Conservation (phyloP, 2,329 filamentous ascomycete genomes). For the Aspergillus arachidicola region DNA sequence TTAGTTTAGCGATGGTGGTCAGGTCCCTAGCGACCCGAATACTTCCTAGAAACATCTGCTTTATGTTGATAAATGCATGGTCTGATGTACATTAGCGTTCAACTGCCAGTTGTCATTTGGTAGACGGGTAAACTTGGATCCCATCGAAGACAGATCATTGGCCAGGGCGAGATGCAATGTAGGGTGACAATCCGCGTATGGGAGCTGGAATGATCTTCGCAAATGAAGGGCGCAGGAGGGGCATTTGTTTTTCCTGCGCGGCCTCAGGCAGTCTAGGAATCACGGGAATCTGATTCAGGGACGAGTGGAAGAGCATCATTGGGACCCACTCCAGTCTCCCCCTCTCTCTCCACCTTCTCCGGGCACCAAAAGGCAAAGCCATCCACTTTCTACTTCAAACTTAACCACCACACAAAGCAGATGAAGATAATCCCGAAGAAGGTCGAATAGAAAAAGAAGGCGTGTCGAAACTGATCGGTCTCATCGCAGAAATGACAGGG, state of each 20-base stretch:
- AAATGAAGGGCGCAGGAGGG: neutral
- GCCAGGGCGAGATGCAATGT: neutral
- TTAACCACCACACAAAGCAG: neutral
- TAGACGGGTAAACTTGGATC: neutral
- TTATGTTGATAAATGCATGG: neutral
- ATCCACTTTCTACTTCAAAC: neutral
- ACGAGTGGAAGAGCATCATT: neutral
- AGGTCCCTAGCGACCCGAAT: neutral
- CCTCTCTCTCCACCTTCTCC: neutral
- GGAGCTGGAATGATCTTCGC: neutral
- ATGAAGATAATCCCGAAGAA: neutral
- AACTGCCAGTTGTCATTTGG: neutral
- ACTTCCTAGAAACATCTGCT: neutral
- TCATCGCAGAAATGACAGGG: neutral
- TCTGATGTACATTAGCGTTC: neutral
- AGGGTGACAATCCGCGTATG: neutral
- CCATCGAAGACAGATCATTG: neutral
- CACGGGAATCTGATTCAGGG: neutral
- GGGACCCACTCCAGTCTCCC: neutral
- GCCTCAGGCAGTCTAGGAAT: neutral
- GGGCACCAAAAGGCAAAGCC: neutral
- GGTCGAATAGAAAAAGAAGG: neutral
- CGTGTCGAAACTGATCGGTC: neutral
- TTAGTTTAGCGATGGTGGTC: neutral
- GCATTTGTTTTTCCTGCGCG: neutral